Evolutionary conservation across 352 stramenopile species (phyloP).

Genomic region (Globisporangium rhizosaccharum): DNA sequence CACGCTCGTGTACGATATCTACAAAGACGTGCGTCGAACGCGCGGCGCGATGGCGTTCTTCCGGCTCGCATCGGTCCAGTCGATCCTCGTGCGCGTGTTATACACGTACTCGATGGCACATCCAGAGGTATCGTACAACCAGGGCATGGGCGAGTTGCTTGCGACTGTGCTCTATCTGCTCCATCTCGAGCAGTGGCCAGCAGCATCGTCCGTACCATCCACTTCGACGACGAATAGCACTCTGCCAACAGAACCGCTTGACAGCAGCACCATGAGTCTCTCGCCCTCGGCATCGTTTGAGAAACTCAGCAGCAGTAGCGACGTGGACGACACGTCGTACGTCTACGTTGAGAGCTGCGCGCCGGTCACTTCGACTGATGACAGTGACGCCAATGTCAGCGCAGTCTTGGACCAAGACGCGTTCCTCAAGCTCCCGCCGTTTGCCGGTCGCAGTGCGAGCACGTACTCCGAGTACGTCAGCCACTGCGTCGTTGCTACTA

Average conservation of each 20-base stretch:
- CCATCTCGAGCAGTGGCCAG: constrained; percentile 61
- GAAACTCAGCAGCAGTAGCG: constrained; percentile 16
- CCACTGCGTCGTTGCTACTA: constrained; percentile 26
- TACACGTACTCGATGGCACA: constrained; percentile 69
- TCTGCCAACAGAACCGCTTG: constrained; percentile 7
- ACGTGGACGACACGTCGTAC: constrained; percentile 56
- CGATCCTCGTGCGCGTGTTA: constrained; percentile 53
- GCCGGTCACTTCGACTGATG: constrained; percentile 31
- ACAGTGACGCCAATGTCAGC: background rate
- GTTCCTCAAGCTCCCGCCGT: constrained; percentile 41
- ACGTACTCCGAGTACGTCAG: constrained; percentile 53
- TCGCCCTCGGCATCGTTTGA: constrained; percentile 13
- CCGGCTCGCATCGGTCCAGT: constrained; percentile 34
- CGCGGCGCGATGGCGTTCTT: constrained; percentile 62
- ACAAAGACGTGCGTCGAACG: constrained; percentile 66
- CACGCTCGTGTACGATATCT: constrained; percentile 57
- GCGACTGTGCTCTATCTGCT: constrained; percentile 67
- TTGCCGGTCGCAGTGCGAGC: constrained; percentile 24
- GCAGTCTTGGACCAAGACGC: constrained; percentile 22
- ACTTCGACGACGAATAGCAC: background rate
- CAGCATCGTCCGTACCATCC: background rate
- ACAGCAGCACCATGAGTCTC: background rate
- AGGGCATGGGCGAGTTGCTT: constrained; percentile 76
- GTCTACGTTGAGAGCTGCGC: constrained; percentile 74
- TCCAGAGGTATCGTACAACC: constrained; percentile 70